phyloP scores from a whole-genome alignment of 176 grass and related monocot genomes.

The Guadua angustifolia region DNA sequence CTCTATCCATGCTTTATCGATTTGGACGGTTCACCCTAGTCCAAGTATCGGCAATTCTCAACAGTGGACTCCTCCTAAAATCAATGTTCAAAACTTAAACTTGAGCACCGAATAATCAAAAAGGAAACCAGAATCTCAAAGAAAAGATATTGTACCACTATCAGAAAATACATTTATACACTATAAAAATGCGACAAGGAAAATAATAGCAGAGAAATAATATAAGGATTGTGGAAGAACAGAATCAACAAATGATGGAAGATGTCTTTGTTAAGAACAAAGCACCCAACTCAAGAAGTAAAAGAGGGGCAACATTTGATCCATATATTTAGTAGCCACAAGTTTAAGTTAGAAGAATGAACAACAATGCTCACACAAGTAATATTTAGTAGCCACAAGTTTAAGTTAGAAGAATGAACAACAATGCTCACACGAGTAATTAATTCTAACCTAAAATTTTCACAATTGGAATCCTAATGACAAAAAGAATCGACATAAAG shows the following conservation, averaged over 20 bases:
- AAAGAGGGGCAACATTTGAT: not conserved
- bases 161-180: not conserved
- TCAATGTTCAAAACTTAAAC: constrained; percentile 10
- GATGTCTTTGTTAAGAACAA: not conserved
- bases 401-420: not conserved
- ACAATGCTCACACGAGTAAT: not conserved
- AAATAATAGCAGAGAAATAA: not conserved
- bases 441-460: not conserved
- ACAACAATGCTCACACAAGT: no score
- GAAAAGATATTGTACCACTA: not conserved
- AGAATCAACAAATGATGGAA: not conserved
- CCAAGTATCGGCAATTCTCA: constrained; percentile 90
- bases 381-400: not conserved
- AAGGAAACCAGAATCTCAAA: not conserved
- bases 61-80: constrained; percentile 81
- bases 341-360: no score
- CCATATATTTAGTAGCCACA: no score
- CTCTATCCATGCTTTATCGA: constrained; percentile 82
- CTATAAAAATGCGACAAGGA: not conserved
- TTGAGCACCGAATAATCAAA: not conserved
- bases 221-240: not conserved
- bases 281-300: not conserved
- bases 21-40: constrained; percentile 89
- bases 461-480: not conserved
- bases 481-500: not conserved